A percentile compares a stretch with the other conserved stretches of the same genome.
phyloP scores from a whole-genome alignment of 495 filamentous ascomycete genomes.

The Tirmania nivea region DNA sequence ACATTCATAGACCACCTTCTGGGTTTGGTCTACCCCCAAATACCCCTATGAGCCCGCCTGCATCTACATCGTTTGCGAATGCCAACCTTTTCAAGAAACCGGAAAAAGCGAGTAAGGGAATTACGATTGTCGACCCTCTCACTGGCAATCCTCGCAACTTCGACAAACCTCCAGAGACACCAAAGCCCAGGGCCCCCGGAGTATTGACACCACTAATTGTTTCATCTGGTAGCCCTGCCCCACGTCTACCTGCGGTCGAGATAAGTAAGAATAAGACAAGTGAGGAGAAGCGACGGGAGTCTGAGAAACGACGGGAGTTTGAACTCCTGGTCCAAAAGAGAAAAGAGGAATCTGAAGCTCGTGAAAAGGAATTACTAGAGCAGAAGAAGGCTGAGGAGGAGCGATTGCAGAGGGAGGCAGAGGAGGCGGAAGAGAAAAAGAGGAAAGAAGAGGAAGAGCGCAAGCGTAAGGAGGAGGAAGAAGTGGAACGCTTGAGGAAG shows the following conservation, averaged over 20 bases:
- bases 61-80: not conserved
- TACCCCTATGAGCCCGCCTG: not conserved
- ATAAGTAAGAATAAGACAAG: slow-evolving; percentile 41
- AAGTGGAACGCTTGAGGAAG: slow-evolving; percentile 9
- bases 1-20: not conserved
- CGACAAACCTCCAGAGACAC: not conserved
- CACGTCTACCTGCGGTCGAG: slow-evolving; percentile 32
- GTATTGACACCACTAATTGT: slow-evolving; percentile 40
- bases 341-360: slow-evolving; percentile 24
- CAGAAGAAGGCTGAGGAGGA: slow-evolving; percentile 24
- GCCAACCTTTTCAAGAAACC: not conserved
- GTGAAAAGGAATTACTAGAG: slow-evolving; percentile 21
- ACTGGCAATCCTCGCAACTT: not conserved
- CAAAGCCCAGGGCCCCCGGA: slow-evolving; percentile 6
- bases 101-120: slow-evolving; percentile 5
- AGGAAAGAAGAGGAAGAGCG: slow-evolving; percentile 22
- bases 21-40: not conserved
- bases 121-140: slow-evolving; percentile 12
- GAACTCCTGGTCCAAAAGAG: slow-evolving; percentile 43
- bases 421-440: slow-evolving; percentile 35
- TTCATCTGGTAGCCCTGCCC: slow-evolving; percentile 34
- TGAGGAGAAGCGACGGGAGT: no score
- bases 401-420: slow-evolving; percentile 19
- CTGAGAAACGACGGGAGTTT: slow-evolving; percentile 48
- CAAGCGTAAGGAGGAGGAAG: slow-evolving; percentile 20